Conservation (phyloP, 495 filamentous ascomycete species). For the Xylaria scruposa region DNA sequence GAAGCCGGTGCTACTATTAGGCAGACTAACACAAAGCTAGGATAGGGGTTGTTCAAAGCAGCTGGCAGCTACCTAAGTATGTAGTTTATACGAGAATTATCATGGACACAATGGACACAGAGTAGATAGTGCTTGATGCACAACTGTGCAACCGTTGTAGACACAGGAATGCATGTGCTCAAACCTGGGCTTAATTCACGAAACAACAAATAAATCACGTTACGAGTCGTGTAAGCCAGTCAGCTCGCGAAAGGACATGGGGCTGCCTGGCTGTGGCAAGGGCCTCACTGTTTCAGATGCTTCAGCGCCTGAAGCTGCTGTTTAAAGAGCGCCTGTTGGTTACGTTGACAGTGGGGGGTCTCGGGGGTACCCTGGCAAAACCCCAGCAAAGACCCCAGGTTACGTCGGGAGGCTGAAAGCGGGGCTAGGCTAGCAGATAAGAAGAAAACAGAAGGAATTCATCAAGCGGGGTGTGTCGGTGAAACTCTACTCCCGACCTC, state of each 20-base stretch:
- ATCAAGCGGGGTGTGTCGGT: not conserved
- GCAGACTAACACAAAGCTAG: not conserved
- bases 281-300: constrained; percentile 14
- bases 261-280: constrained; percentile 19
- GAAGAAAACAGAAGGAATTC: not conserved
- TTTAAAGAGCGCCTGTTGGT: not conserved
- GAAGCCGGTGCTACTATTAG: constrained; percentile 14
- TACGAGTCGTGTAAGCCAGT: constrained; percentile 1
- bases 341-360: not conserved
- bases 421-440: not conserved
- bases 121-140: not conserved
- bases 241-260: not conserved
- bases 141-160: not conserved
- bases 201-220: not conserved
- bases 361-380: not conserved
- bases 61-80: not conserved
- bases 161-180: not conserved
- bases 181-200: not conserved
- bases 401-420: constrained; percentile 12
- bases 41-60: not conserved
- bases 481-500: constrained; percentile 6
- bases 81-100: not conserved
- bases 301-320: not conserved
- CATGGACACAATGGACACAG: not conserved
- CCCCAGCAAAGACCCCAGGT: constrained; percentile 9